phyloP scores from a whole-genome alignment of 1,284 basidiomycete species.

The Mycena citricolor region DNA sequence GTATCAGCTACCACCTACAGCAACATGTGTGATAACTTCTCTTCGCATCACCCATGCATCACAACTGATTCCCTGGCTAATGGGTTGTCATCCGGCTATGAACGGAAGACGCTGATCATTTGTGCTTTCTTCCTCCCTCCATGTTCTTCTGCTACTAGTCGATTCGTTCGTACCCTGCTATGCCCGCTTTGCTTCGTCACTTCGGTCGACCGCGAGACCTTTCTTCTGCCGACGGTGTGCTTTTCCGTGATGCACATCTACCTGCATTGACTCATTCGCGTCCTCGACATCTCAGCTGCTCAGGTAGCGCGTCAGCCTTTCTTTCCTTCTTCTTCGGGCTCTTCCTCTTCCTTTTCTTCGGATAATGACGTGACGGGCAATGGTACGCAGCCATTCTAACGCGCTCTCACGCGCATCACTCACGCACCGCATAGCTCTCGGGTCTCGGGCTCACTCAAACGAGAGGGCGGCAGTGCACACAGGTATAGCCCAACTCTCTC shows the following conservation, averaged over 20 bases:
- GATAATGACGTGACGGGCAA: too few relatives aligned
- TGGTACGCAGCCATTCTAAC: too few relatives aligned
- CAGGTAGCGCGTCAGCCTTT: conserved; percentile 17
- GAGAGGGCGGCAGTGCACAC: conserved; percentile 15
- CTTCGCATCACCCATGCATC: too few relatives aligned
- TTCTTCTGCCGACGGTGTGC: conserved; percentile 15
- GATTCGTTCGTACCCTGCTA: conserved; percentile 8
- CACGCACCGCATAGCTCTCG: too few relatives aligned
- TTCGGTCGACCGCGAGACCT: neutral
- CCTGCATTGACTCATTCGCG: neutral
- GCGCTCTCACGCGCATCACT: too few relatives aligned
- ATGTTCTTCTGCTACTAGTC: conserved; percentile 11
- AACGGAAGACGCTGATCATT: neutral
- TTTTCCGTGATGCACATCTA: neutral
- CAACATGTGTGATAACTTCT: too few relatives aligned
- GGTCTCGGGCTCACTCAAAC: conserved; percentile 9
- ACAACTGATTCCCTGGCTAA: neutral
- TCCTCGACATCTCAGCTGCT: conserved; percentile 8
- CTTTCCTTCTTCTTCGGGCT: too few relatives aligned
- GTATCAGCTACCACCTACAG: too few relatives aligned
- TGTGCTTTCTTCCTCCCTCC: conserved; percentile 15
- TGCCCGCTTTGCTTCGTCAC: conserved; percentile 10
- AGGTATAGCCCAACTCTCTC: too few relatives aligned
- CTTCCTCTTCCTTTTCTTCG: conserved; percentile 5
- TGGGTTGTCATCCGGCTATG: too few relatives aligned